Conservation (phyloP, 83 land plant genomes). For the Diphasiastrum complanatum region DNA sequence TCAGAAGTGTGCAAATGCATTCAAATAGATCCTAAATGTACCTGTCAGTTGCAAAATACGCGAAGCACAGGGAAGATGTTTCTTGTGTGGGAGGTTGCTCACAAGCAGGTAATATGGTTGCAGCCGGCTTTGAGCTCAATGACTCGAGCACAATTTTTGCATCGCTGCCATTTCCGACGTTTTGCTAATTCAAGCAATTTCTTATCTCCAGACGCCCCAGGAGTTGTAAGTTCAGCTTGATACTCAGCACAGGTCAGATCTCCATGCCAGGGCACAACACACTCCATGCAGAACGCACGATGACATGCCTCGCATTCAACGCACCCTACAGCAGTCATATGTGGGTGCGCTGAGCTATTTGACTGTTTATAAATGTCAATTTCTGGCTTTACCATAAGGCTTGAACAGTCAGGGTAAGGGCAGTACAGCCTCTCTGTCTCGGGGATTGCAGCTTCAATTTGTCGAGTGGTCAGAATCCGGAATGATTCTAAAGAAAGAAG, state of each 20-base stretch:
- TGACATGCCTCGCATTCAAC: conserved; percentile 16
- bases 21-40: no score
- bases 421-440: conserved; percentile 11
- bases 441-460: conserved; percentile 20
- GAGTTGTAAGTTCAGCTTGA: background rate
- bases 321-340: conserved; percentile 8
- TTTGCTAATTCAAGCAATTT: conserved; percentile 7
- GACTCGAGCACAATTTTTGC: conserved; percentile 2
- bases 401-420: conserved; percentile 15
- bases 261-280: conserved; percentile 12
- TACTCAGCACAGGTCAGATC: conserved; percentile 8
- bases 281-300: conserved; percentile 13
- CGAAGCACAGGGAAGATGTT: no score
- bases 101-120: no score
- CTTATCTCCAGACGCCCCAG: background rate
- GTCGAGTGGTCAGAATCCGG: conserved; percentile 8
- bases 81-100: no score
- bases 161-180: conserved; percentile 10
- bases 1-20: no score
- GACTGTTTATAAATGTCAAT: background rate
- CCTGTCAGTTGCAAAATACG: no score
- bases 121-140: conserved; percentile 6
- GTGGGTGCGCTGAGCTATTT: conserved; percentile 12
- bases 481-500: background rate
- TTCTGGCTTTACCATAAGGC: conserved; percentile 5